Conservation (phyloP, 2,329 filamentous ascomycete genomes). For the Tolypocladium paradoxum region DNA sequence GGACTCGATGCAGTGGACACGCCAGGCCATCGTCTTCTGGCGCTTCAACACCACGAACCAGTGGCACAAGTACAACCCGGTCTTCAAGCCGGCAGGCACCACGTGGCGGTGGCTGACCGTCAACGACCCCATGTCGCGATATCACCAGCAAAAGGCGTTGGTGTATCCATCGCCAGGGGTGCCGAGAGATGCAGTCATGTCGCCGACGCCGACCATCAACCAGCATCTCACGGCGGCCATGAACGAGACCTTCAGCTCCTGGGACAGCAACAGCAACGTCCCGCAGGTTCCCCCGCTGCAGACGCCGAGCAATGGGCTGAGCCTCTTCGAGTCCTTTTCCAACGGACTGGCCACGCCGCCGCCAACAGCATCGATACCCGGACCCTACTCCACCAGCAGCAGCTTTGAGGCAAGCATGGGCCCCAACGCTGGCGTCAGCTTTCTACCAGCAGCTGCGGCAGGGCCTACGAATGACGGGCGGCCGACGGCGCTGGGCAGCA, state of each 20-base stretch:
- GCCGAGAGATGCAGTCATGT: slow-evolving; percentile 37
- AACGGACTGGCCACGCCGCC: slow-evolving; percentile 47
- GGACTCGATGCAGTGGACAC: slow-evolving; percentile 37
- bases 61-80: slow-evolving; percentile 37
- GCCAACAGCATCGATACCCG: slow-evolving; percentile 39
- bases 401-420: slow-evolving; percentile 31
- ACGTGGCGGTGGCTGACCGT: slow-evolving; percentile 53
- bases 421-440: slow-evolving; percentile 17
- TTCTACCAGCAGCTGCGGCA: slow-evolving; percentile 17
- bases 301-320: slow-evolving; percentile 22
- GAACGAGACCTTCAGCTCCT: slow-evolving; percentile 45
- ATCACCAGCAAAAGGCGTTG: slow-evolving; percentile 40
- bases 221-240: slow-evolving; percentile 44
- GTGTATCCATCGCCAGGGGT: slow-evolving; percentile 23
- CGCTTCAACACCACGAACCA: slow-evolving; percentile 45
- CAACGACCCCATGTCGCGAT: slow-evolving; percentile 47
- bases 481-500: slow-evolving; percentile 12
- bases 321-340: slow-evolving; percentile 38
- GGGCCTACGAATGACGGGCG: slow-evolving; percentile 16
- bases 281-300: slow-evolving; percentile 23
- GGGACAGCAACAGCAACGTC: slow-evolving; percentile 23
- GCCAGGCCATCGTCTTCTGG: slow-evolving; percentile 53
- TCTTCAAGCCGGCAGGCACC: slow-evolving; percentile 41
- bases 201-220: slow-evolving; percentile 36
- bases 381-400: slow-evolving; percentile 29